Base-by-base conservation (phyloP, 331 rosid species). In the Acacia pycnantha region DNA sequence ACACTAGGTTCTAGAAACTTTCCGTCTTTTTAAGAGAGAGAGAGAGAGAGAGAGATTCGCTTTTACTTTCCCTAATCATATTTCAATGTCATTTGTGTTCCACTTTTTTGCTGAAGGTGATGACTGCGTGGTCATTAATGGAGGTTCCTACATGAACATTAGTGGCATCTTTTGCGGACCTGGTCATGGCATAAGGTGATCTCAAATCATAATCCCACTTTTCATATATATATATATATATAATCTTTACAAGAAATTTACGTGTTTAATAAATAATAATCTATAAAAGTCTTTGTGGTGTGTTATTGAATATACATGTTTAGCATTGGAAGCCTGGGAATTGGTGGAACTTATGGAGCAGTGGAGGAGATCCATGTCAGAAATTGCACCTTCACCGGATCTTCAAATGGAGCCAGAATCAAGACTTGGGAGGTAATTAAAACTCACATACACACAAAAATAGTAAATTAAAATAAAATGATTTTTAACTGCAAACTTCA, bases 111-210 rank as follows among this genome's bases (percentile, higher is more conserved):
- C 14, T 72, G 26, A 14, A 88, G 91, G 90, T 70, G 92, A 88
- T 82, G 90, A 88, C 58, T 88, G 90, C 46, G 59, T 88, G 56
- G 85, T 85, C 41, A 73, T 88, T 50, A 64, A 15, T 6, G 73
- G 74, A 13, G 88, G 84, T 2, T 27, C 78, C 11, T 4, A 12
- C 59, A 80, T 88, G 44, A 77, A 80, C 22, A 88, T 47, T 11
- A 77, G 35, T 35, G 2, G 76, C 3, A 8, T 86, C 43, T 14
- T 27, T 8, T 88, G 92, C 47, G 90, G 90, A 43, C 90, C 90
- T 4, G 92, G 92, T 19, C 92, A 86, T 67, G 92, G 92, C 0
- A 88, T 90, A 85, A 90, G 92, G 94, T 90, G 48, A 67, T 41
- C 66, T 4, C 66, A 59, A 53, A 41, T 41, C 31, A n/a, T 11